Percentiles rank a stretch among this genome's conserved stretches.
These are phyloP conservation scores for Funneliformis mosseae DNA, from an alignment of 192 early-diverging fungal genomes.

Conservation along the genomic window DNA sequence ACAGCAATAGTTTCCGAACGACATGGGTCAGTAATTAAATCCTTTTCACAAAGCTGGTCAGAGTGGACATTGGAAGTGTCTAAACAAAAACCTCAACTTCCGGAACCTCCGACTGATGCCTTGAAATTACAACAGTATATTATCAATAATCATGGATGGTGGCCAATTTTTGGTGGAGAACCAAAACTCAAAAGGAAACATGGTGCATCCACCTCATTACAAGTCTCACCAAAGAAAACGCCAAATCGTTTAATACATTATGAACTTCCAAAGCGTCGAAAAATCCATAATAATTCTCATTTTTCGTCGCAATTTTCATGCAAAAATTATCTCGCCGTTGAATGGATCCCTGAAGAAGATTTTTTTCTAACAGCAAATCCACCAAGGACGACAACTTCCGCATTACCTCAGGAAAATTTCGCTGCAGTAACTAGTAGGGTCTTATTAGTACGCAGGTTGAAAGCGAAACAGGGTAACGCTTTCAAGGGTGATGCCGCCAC, in stretches of 20 bases:
- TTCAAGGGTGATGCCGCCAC: slow-evolving; percentile 31
- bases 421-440: slow-evolving; percentile 34
- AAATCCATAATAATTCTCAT: slow-evolving; percentile 33
- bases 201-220: neutral
- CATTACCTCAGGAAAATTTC: slow-evolving; percentile 34
- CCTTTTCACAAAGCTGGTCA: slow-evolving; percentile 26
- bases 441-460: slow-evolving; percentile 33
- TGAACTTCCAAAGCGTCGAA: slow-evolving; percentile 23
- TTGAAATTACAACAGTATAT: slow-evolving; percentile 31
- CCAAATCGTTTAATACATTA: neutral
- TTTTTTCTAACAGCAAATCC: neutral
- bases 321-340: slow-evolving; percentile 36
- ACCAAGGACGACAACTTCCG: slow-evolving; percentile 32
- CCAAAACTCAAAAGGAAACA: slow-evolving; percentile 25
- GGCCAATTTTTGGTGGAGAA: slow-evolving; percentile 34
- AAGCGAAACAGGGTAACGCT: slow-evolving; percentile 31
- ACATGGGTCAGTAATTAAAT: neutral
- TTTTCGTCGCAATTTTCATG: slow-evolving; percentile 34
- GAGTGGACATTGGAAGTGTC: slow-evolving; percentile 24
- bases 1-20: neutral
- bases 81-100: slow-evolving; percentile 21
- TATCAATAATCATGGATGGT: slow-evolving; percentile 32
- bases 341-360: slow-evolving; percentile 29
- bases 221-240: neutral
- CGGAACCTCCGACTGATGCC: neutral